Evolutionary conservation across 2,329 filamentous ascomycete genomes (phyloP), one percentile per base, ranked within the genome.

Genomic region (Ascochyta fabae): DNA sequence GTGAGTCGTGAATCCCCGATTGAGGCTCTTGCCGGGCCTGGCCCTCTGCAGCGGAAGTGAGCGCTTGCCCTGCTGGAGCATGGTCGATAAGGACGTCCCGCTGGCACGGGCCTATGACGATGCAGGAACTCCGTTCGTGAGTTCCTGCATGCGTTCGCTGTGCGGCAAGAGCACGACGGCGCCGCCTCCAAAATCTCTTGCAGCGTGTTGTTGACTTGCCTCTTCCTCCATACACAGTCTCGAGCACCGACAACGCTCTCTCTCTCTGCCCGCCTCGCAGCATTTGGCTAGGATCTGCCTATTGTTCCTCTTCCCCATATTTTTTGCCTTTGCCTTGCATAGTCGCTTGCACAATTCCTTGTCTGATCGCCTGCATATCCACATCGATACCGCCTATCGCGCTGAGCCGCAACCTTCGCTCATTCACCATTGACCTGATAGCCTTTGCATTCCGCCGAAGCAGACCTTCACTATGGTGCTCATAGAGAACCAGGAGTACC

Each of bases 401-500:
- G 59, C 59, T 50, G 47, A 47, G 54, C 44, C 50, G 53, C 58
- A 58, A 40, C 58, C 45, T 42, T 48, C 61, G 43, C 45, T 58
- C 56, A 38, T 44, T 57, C 35, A 24, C 53, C 46, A 29, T 43
- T 53, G 41, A 41, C 53, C 52, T 33, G 52, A 42, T 27, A 15
- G 41, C 34, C 36, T 51, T 43, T 8, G 44, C 54, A 51, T 48
- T 40, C 16, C 52, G 46, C 55, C 53, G 49, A 44, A 57, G 40
- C 53, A 61, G 24, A 52, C 51, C 46, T 36, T 48, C 57, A 53
- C 59, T 61, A 98, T 98, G 94, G 93, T 96, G 74, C 84, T 96
- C 71, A 88, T 95, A 73, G 92, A 96, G 77, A 87, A 89, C 72
- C 87, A 95, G 78, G 90, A 95, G 74, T 93, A 92, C 77, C 84